Evolutionary conservation across 768 basidiomycete species (phyloP).

Genomic region (Tylopilus sp.): DNA sequence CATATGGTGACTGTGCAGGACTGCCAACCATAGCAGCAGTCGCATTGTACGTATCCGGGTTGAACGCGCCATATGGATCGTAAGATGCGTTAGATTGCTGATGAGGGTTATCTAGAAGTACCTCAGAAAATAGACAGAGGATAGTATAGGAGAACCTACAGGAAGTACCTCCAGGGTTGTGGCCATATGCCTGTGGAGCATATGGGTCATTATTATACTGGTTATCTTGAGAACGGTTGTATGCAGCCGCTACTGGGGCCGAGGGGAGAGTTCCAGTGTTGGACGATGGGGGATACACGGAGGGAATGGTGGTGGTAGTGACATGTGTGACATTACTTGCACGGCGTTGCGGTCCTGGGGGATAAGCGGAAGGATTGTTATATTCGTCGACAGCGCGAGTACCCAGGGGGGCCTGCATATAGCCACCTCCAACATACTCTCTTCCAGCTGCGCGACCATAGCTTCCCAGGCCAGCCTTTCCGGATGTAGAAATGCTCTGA

Average conservation of each 20-base stretch:
- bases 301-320: conserved; percentile 40
- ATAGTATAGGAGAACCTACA: conserved; percentile 39
- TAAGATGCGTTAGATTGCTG: conserved; percentile 52
- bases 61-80: conserved; percentile 46
- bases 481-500: conserved; percentile 21
- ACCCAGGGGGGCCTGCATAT: conserved; percentile 61
- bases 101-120: conserved; percentile 48
- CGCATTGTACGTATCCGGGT: conserved; percentile 40
- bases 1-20: conserved; percentile 16
- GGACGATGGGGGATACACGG: conserved; percentile 33
- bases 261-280: conserved; percentile 19
- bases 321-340: conserved; percentile 37
- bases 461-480: conserved; percentile 23
- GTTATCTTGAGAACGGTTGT: conserved; percentile 16
- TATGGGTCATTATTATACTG: conserved; percentile 29
- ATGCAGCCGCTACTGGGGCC: conserved; percentile 13
- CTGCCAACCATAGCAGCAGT: conserved; percentile 16
- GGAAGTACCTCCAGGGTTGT: conserved; percentile 47
- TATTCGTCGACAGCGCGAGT: conserved; percentile 76
- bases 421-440: conserved; percentile 50
- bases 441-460: conserved; percentile 33
- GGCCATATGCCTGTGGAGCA: conserved; percentile 44
- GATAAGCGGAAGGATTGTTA: conserved; percentile 48
- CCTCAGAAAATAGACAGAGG: not conserved
- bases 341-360: conserved; percentile 42